A percentile compares a stretch with the other conserved stretches of the same genome.
phyloP scores from a whole-genome alignment of 176 grass and related monocot species.

The Carex littledalei region DNA sequence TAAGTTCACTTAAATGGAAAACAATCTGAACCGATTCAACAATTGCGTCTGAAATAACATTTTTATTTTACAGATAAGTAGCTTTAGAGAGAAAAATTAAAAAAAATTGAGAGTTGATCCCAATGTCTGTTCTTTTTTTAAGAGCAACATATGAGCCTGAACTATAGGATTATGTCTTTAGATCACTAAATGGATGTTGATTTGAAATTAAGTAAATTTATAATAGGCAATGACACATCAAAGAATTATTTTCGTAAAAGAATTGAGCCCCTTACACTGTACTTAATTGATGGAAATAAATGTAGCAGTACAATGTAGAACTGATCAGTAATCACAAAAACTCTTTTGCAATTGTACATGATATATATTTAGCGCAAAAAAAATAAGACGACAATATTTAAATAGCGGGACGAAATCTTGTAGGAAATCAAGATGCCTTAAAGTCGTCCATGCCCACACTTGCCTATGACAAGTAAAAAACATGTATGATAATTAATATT shows the following conservation, averaged over 20 bases:
- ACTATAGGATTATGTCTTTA: background rate
- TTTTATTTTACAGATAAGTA: background rate
- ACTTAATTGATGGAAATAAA: background rate
- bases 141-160: background rate
- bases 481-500: background rate
- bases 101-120: background rate
- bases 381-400: background rate
- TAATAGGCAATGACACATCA: background rate
- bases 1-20: background rate
- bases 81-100: background rate
- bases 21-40: background rate
- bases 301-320: background rate
- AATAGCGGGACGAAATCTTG: background rate
- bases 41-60: background rate
- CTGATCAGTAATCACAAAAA: background rate
- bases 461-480: constrained; percentile 34
- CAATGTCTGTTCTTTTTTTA: background rate
- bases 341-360: background rate
- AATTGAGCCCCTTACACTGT: background rate
- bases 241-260: background rate
- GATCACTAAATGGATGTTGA: background rate
- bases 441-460: constrained; percentile 65
- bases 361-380: background rate
- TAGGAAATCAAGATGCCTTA: constrained; percentile 48
- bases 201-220: background rate